Base-by-base conservation (phyloP, 805 yeast genomes). In the Priceomyces castillae region DNA sequence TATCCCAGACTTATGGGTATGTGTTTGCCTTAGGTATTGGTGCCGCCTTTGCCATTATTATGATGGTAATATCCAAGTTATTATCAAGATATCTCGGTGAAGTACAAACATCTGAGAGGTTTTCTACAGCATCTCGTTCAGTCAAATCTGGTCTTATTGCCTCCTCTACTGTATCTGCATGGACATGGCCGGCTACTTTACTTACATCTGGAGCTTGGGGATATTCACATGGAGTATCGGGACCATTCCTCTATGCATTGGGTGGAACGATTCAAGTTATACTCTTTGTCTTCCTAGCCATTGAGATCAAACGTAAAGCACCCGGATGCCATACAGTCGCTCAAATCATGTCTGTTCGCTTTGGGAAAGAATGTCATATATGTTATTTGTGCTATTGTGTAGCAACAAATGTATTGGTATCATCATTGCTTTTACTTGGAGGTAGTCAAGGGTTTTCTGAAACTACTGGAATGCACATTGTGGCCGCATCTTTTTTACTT, bases 381-480 rank as follows among this genome's bases (percentile, higher is more conserved):
- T 46, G 52, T 9, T 61, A 55, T 38, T 44, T 59, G 35, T 49
- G 52, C 45, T 58, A 54, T 41, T 61, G 62, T 6, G 43, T 61
- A 16, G 51, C 51, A 4, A 56, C 59, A 30, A 61, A 28, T 54
- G 51, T 58, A 2, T 43, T 56, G 30, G 55, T 53, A 15, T 47
- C 59, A 20, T 46, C 58, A 4, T 54, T 56, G 37, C 49, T 57
- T 17, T 43, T 58, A 19, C 42, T 58, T 11, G 58, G 58, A 9
- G 39, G 43, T 12, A 80, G 92, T 33, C 90, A 94, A 1, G 85
- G 86, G 4, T 81, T 88, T 45, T 71, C 69, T 48, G 83, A 82
- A 51, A 69, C 88, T 47, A 88, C 96, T 3, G 96, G 96, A 1
- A 68, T 71, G 70, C 70, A 82, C 60, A 76, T 82, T 2, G 55